Base-by-base conservation (phyloP, 2,329 filamentous ascomycete species). In the Colletotrichum echinochloae region DNA sequence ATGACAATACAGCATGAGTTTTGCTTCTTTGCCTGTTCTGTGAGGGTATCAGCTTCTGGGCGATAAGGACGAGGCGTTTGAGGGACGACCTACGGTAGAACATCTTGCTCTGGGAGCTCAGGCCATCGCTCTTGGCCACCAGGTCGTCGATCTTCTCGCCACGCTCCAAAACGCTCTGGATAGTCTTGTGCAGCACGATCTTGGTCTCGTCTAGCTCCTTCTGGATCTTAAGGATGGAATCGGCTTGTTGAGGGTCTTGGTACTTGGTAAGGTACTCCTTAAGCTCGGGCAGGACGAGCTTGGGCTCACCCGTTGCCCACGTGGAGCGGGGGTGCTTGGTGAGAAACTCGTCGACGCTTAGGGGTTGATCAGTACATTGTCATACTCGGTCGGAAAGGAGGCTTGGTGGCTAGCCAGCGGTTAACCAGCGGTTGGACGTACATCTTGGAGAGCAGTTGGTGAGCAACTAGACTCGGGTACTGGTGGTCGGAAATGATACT, bases 181-280 rank as follows among this genome's bases (percentile, higher is more conserved):
- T 98, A 54, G 96, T 98, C 89, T 98, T 97, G 84, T 98, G 94
- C 76, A 99, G 87, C 70, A 97, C 92, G 78, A 97, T 95, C 88
- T 98, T 98, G 72, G 95, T 98, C 87, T 98, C 95, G 78, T 98
- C 95, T 72, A 99, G 87, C 84, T 99, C 94, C 83, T 94, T 92
- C 82, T 98, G 95, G 77, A 99, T 98, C 87, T 94, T 95, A 86
- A 94, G 89, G 79, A 98, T 97, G 82, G 91, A 95, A 83, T 97
- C 94, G 74, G 94, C 95, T 83, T 97, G 89, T 78, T 91, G 86
- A 16, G 95, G 94, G 80, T 98, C 93, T 84, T 97, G 93, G 83
- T 94, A 97, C 77, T 87, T 87, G 77, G 78, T 77, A 57, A 89
- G 79, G 82, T 97, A 97, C 51, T 94, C 92, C 80, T 93, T 91